Conservation (phyloP, 257 asterid species). For the Solanum appendiculatum region DNA sequence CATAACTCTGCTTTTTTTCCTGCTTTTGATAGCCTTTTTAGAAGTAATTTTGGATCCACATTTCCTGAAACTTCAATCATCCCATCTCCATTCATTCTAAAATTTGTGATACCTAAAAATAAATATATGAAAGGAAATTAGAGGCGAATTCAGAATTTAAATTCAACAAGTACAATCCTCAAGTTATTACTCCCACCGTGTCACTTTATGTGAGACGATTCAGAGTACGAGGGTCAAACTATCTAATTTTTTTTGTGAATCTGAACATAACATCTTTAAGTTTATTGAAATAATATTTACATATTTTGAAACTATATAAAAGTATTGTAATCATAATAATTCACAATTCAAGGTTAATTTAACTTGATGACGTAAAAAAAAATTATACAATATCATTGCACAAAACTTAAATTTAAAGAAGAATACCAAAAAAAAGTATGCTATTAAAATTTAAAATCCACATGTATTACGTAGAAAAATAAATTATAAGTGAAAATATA, state of each 20-base stretch:
- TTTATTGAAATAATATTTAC: background rate
- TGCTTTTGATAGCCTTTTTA: slow-evolving; percentile 8
- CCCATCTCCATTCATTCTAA: slow-evolving; percentile 19
- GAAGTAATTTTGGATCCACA: slow-evolving; percentile 11
- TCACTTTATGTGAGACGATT: background rate
- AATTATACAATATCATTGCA: background rate
- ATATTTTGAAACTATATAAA: background rate
- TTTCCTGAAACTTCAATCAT: slow-evolving; percentile 13
- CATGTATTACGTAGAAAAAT: background rate
- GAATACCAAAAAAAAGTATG: background rate
- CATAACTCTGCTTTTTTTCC: slow-evolving; percentile 7
- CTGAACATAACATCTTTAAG: background rate
- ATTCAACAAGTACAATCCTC: background rate
- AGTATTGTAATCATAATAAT: background rate
- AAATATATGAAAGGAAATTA: background rate
- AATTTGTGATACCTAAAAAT: background rate
- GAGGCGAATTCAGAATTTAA: background rate
- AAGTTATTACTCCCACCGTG: background rate
- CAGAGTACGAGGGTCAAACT: background rate
- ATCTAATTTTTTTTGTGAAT: background rate
- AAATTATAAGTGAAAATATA: background rate
- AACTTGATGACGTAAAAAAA: background rate
- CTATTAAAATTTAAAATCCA: background rate
- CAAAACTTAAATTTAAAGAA: background rate
- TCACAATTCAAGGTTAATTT: background rate